A percentile compares a stretch with the other conserved stretches of the same genome.
These are phyloP conservation scores for Rhodotorula sp. DNA, from an alignment of 1,284 basidiomycete genomes.

Conservation along the genomic window DNA sequence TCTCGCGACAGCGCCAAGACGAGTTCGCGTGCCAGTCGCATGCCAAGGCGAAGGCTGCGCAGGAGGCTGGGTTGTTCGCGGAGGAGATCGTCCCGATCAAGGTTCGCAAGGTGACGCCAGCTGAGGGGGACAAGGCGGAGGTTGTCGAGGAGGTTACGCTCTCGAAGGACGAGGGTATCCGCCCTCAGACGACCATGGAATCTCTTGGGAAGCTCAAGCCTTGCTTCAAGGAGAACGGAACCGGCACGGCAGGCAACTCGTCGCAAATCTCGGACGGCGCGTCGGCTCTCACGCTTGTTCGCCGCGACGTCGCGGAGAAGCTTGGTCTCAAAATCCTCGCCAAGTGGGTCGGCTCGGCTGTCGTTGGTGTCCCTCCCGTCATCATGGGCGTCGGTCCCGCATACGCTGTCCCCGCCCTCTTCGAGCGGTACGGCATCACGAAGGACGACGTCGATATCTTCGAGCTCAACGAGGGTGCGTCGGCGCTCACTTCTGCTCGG, in stretches of 20 bases:
- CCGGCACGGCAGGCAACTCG: slow-evolving; percentile 52
- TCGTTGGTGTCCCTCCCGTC: slow-evolving; percentile 47
- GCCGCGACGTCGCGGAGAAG: slow-evolving; percentile 52
- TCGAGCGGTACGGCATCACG: slow-evolving; percentile 38
- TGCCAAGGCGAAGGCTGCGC: slow-evolving; percentile 49
- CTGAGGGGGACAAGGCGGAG: slow-evolving; percentile 38
- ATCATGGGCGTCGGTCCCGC: slow-evolving; percentile 46
- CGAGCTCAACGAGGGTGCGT: slow-evolving; percentile 42
- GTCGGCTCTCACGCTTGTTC: slow-evolving; percentile 50
- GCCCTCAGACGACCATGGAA: slow-evolving; percentile 39
- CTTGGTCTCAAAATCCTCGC: slow-evolving; percentile 50
- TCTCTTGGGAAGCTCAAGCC: slow-evolving; percentile 52
- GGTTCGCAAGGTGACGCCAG: slow-evolving; percentile 47
- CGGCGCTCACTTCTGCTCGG: neutral
- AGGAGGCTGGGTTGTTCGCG: slow-evolving; percentile 51
- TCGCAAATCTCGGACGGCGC: slow-evolving; percentile 53
- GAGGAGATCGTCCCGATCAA: slow-evolving; percentile 52
- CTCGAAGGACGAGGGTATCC: slow-evolving; percentile 47
- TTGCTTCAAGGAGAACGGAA: slow-evolving; percentile 51
- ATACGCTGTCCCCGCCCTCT: slow-evolving; percentile 42
- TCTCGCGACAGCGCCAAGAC: slow-evolving; percentile 50
- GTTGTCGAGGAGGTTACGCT: slow-evolving; percentile 41
- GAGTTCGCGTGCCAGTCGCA: slow-evolving; percentile 51
- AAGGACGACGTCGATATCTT: slow-evolving; percentile 44
- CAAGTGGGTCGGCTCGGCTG: slow-evolving; percentile 51